Evolutionary conservation across 179 eudicot genomes (phyloP).

Genomic region (Silene coronaria): DNA sequence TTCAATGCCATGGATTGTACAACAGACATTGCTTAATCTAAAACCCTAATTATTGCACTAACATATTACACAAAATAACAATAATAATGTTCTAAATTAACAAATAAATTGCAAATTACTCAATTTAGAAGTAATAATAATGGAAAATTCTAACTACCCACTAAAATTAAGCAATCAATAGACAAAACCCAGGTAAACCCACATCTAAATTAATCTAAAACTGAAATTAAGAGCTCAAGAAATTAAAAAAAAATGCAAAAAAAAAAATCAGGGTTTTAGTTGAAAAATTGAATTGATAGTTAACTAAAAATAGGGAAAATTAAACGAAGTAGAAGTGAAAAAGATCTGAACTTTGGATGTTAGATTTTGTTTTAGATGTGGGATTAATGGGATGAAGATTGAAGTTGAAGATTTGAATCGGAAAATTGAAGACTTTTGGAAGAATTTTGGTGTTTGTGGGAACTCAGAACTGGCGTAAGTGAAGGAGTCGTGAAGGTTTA

Average conservation of each 20-base stretch:
- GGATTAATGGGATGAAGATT: not conserved
- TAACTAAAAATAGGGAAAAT: not conserved
- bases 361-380: not conserved
- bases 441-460: not conserved
- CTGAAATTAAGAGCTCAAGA: not conserved
- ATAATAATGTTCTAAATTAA: not conserved
- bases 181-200: slow-evolving; percentile 8
- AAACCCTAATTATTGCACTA: slow-evolving; percentile 3
- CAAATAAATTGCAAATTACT: not conserved
- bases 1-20: slow-evolving; percentile 19
- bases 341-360: not conserved
- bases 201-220: not conserved
- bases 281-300: slow-evolving; percentile 3
- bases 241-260: not conserved
- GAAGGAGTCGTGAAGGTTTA: no score
- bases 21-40: slow-evolving; percentile 19
- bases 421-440: not conserved
- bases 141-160: not conserved
- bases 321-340: not conserved
- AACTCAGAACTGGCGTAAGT: no score
- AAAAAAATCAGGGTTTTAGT: not conserved
- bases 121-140: not conserved
- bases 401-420: not conserved
- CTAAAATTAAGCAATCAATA: not conserved
- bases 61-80: not conserved